phyloP scores from a whole-genome alignment of 768 basidiomycete species.

The Lentinula guzmanii region DNA sequence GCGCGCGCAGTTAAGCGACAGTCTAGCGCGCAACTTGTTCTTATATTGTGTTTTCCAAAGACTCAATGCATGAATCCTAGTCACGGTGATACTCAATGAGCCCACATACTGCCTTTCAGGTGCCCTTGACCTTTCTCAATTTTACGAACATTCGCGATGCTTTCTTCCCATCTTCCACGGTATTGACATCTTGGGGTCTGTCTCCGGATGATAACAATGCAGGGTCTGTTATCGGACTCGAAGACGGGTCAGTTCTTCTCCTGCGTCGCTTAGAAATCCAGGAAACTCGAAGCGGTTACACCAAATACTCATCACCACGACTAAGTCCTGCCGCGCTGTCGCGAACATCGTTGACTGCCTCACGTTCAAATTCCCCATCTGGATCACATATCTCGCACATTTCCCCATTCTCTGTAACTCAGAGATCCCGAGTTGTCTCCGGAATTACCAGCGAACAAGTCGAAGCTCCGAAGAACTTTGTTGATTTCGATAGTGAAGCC shows the following conservation, averaged over 20 bases:
- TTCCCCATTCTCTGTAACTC: conserved; percentile 46
- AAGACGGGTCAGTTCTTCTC: conserved; percentile 1
- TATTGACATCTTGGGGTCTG: background rate
- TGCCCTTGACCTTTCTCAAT: background rate
- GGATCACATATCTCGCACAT: conserved; percentile 28
- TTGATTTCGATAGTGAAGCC: conserved; percentile 79
- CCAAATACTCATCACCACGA: background rate
- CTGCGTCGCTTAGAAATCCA: conserved; percentile 3
- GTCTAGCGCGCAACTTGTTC: background rate
- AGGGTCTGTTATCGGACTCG: background rate
- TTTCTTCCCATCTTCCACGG: background rate
- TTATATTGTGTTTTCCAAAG: too few relatives aligned
- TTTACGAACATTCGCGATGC: background rate
- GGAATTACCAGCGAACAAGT: conserved; percentile 63
- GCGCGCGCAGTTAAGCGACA: background rate
- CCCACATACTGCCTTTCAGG: background rate
- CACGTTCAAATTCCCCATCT: conserved; percentile 33
- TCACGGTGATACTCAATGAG: background rate
- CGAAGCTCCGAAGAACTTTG: conserved; percentile 72
- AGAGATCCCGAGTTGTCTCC: conserved; percentile 63
- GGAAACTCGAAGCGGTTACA: background rate
- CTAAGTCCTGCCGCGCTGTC: background rate
- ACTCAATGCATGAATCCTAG: background rate
- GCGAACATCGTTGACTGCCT: conserved; percentile 12
- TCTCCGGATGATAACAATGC: background rate